Evolutionary conservation across 176 grass and related monocot species (phyloP), one percentile per base, ranked within the genome.

Genomic region (Ensete glaucum): DNA sequence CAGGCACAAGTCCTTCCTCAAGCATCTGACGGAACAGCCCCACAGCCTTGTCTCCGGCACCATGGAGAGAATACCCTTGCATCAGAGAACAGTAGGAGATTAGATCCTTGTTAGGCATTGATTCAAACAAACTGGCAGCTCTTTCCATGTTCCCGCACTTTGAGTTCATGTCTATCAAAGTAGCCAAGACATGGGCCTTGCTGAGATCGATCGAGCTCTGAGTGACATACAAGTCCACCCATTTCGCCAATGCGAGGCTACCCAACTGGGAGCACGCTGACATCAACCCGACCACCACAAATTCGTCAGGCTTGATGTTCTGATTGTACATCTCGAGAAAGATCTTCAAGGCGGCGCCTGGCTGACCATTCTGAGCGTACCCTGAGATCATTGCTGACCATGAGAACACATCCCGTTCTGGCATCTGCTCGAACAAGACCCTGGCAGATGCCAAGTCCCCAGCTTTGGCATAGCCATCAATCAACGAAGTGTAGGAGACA

Each of bases 61-160:
- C 90, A 76, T 94, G 85, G 71, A 98, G 86, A 72, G 85, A 91
- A 83, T 91, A 87, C 29, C 95, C 95, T 86, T 98, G 90, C 88
- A 91, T 98, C 88, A 98, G 77, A 20, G 88, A 98, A 74, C 84
- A 94, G 71, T 91, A 94, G 29, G 90, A 91, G 54, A 91, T 81
- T 54, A 91, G 79, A 71, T 94, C 84, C 85, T 78, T 87, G 52
- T 81, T 81, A 67, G 80, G 82, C 86, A 98, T 91, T 29, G 88
- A 88, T 57, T 87, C 83, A 69, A 98, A 98, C 55, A 98, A 75
- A 68, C 72, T 25, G 62, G 81, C 71, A 60, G 95, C 95, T 81
- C 86, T 91, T 84, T 91, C 88, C 75, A 98, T 83, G 73, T 89
- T 88, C 19, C 95, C 95, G 59, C 95, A 98, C 77, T 94, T 91